Base-by-base conservation (phyloP, 2,329 filamentous ascomycete species). In the Tolypocladium tropicale region DNA sequence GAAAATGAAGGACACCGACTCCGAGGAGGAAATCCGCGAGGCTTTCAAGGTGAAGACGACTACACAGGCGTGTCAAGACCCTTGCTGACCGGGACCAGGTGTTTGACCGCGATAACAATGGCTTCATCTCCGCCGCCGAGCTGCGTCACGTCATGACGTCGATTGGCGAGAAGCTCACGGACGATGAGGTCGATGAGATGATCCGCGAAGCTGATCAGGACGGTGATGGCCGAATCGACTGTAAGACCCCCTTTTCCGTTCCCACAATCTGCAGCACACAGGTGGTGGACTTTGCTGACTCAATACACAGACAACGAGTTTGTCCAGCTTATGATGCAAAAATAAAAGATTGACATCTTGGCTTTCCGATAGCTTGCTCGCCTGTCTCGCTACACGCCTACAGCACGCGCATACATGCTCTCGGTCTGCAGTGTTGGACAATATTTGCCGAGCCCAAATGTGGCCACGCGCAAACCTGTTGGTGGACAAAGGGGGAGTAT, bases 241-340 rank as follows among this genome's bases (percentile, higher is more conserved):
- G 89, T 93, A 79, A 63, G 85, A 73, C 46, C 21, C 49, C 21
- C 36, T 46, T 32, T 21, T 16, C n/a, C 30, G 21, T 53, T 14
- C 9, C 16, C 21, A 11, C 46, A n/a, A 6, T 30, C 9, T 6
- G 46, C 28, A 9, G 16, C 11, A 16, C 16, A 32, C 18, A 16
- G 18, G 18, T 32, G 18, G 16, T 49, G 46, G 21, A 32, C 16
- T 18, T 56, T 37, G 52, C 63, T 69, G 33, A 68, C 59, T 32
- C 41, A 41, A 18, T 43, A 21, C 52, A 18, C 51, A 93, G 89
- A 93, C 78, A 93, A 93, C 79, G 89, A 94, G 76, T 94, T 94
- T 70, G 89, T 94, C 66, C 89, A 94, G 78, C 85, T 94, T 71
- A 94, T 94, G 89, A 93, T 94, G 89, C 89, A 94, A 82, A 93